Percentiles rank a stretch among this genome's conserved stretches.
Evolutionary conservation across 1,284 basidiomycete genomes (phyloP).

Genomic region (Anthracocystis walkeri): DNA sequence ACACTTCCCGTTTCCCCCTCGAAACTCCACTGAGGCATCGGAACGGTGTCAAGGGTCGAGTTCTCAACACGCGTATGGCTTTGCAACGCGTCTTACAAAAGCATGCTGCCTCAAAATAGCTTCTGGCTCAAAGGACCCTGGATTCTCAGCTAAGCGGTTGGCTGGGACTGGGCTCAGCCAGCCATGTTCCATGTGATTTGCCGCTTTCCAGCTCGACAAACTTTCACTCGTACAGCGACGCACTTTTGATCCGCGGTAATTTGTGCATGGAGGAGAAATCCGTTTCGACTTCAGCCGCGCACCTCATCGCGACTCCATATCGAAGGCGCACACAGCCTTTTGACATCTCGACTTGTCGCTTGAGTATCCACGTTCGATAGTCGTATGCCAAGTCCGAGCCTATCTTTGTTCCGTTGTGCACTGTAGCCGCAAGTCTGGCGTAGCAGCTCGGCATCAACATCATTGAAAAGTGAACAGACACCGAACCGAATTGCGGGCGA

Average conservation of each 20-base stretch:
- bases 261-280: slow-evolving; percentile 1
- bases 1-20: background rate
- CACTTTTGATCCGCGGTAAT: slow-evolving; percentile 7
- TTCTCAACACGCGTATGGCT: slow-evolving; percentile 1
- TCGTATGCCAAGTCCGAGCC: too few species aligned
- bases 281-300: background rate
- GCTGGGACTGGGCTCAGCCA: background rate
- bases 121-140: slow-evolving; percentile 22
- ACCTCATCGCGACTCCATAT: too few species aligned
- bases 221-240: background rate
- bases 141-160: slow-evolving; percentile 30
- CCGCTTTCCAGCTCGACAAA: background rate
- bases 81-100: slow-evolving; percentile 21
- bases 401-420: too few species aligned
- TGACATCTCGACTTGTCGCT: too few species aligned
- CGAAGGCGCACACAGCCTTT: too few species aligned
- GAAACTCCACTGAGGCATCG: slow-evolving; percentile 14
- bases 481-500: too few species aligned
- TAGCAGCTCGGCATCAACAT: too few species aligned
- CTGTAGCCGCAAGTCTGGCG: too few species aligned
- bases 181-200: slow-evolving; percentile 8
- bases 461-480: too few species aligned
- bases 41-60: background rate
- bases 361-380: too few species aligned
- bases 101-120: slow-evolving; percentile 13